Base-by-base conservation (phyloP, 345 rosid genomes). In the Diplotaxis tenuifolia region DNA sequence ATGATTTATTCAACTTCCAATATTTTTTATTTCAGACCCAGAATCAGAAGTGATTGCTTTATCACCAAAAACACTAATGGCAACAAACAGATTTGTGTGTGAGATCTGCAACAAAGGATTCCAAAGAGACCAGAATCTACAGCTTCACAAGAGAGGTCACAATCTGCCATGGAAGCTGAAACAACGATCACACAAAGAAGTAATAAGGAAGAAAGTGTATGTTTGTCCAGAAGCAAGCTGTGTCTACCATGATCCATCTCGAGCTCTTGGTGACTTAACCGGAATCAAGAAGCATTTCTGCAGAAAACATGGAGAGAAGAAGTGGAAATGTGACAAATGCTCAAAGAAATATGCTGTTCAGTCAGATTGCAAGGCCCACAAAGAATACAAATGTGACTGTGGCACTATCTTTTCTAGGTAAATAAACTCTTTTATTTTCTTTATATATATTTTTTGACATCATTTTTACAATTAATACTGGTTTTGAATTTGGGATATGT, bases 361-460 rank as follows among this genome's bases (percentile, higher is more conserved):
- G 76, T 93, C 98, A 2, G 98, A 93, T 74, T 93, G 98, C 88
- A 91, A 89, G 74, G 98, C 98, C 78, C 98, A 93, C 28, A 86
- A 86, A 70, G 97, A 93, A 83, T 93, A 93, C 72, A 81, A 89
- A 81, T 93, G 98, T 82, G 98, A 91, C 79, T 93, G 98, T 81
- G 97, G 98, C 57, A 89, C 94, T 70, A 86, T 88, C 77, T 91
- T 93, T 82, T 86, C 98, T 69, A 93, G 97, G 97, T 87, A 81
- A 40, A n/a, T 16, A 10, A 49, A 27, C 68, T 49, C 23, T 74
- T 47, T 73, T 18, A 15, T 23, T 38, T 29, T 50, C 3, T 15
- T 31, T 20, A 50, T 42, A 29, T 38, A n/a, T n/a, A n/a, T n/a
- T n/a, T n/a, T n/a, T n/a, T n/a, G n/a, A n/a, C n/a, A n/a, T n/a